Evolutionary conservation across 148 eudicot genomes (phyloP), one percentile per base, ranked within the genome.

Genomic region (Spergularia bocconei): DNA sequence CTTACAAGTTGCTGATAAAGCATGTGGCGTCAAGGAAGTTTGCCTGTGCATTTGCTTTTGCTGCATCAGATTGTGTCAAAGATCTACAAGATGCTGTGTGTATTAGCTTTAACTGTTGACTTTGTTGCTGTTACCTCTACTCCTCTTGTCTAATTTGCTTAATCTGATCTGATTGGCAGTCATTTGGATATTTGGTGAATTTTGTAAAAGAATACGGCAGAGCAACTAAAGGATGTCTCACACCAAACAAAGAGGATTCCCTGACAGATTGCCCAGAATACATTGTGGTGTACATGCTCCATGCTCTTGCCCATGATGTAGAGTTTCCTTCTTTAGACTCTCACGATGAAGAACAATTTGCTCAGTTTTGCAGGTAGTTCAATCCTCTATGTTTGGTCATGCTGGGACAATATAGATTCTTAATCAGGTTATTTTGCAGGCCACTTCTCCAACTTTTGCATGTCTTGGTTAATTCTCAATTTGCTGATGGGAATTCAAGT

Each of bases 261-360:
- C 68, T 80, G 79, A 83, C 87, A 20, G 79, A 85, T 82, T 67
- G 75, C 74, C 91, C 98, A 44, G 91, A 81, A 55, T 94, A 90
- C 78, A 76, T 89, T 54, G 88, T 90, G 59, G 96, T 91, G 78
- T 94, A 82, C 81, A 81, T 94, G 84, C 84, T 94, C 83, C 92
- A 94, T 81, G 80, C 92, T 69, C 96, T 94, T 81, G 92, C 98
- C 75, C 98, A 91, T 84, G 93, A 88, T 89, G 54, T 77, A 54
- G 79, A 67, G 56, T 94, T 88, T 78, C 92, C 93, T 13, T 70
- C 84, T 67, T 71, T 77, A 60, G 81, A 85, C 70, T 84, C 88
- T 83, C 82, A 72, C 57, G 83, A 87, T 80, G 95, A 82, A 80
- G 88, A 83, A 51, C 63, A 64, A 14, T 80, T 63, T 75, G 81